These are phyloP conservation scores for Eragrostis tef DNA, from an alignment of 202 grass and related monocot species.

Conservation along the genomic window DNA sequence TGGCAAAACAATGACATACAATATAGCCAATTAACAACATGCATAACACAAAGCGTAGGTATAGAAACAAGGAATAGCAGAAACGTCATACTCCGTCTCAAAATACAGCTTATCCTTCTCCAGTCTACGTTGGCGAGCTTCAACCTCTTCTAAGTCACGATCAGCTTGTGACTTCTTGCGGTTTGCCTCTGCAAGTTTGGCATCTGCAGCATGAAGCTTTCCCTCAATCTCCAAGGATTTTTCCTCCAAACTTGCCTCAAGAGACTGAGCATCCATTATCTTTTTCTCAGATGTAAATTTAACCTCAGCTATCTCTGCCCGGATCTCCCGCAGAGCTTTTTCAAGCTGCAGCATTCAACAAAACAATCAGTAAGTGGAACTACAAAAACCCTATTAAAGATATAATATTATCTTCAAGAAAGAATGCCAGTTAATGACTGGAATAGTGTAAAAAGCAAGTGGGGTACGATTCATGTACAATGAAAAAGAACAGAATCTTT, in stretches of 20 bases:
- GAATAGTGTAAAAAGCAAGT: constrained; percentile 5
- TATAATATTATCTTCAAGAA: neutral
- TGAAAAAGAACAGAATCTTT: neutral
- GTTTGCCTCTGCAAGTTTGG: constrained; percentile 93
- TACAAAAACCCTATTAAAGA: constrained; percentile 22
- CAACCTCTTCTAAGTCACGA: constrained; percentile 75
- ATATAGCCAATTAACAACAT: constrained; percentile 12
- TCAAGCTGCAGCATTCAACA: constrained; percentile 69
- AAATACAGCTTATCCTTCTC: constrained; percentile 87
- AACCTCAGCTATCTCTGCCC: constrained; percentile 75
- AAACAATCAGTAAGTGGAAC: constrained; percentile 26
- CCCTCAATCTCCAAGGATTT: constrained; percentile 84
- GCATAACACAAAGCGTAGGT: neutral
- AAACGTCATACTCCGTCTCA: constrained; percentile 65
- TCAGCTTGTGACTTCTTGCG: constrained; percentile 90
- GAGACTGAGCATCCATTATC: constrained; percentile 71
- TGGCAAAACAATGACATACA: constrained; percentile 17
- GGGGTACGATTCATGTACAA: neutral
- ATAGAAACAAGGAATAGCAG: constrained; percentile 29
- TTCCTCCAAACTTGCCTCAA: constrained; percentile 81
- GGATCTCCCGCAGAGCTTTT: constrained; percentile 80
- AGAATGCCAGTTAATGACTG: neutral
- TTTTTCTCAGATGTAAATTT: constrained; percentile 88
- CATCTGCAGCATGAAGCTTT: constrained; percentile 86
- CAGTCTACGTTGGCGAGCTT: constrained; percentile 74